Percentiles rank a stretch among this genome's conserved stretches.
Conservation (phyloP, 257 asterid species). For the Solanum gandarillasii region DNA sequence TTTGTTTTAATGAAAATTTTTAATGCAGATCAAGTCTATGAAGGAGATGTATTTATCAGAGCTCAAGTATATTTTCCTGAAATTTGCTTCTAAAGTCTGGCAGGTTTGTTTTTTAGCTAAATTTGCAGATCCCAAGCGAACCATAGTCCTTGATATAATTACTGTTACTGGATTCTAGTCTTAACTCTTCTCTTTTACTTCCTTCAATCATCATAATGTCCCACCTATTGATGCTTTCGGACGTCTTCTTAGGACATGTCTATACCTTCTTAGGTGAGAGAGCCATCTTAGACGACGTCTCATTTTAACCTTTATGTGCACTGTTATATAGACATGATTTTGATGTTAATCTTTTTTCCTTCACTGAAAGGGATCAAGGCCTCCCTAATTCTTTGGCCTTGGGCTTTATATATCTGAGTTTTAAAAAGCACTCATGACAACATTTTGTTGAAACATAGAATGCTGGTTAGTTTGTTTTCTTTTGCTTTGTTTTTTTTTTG, state of each 20-base stretch:
- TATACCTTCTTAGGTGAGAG: not conserved
- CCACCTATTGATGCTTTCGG: not conserved
- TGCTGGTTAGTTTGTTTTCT: not conserved
- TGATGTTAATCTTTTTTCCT: not conserved
- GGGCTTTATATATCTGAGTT: not conserved
- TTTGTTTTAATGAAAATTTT: not conserved
- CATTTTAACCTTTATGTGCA: not conserved
- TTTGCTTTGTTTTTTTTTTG: too few relatives aligned
- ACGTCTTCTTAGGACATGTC: not conserved
- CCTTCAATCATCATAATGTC: not conserved
- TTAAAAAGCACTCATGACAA: not conserved
- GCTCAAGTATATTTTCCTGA: slow-evolving; percentile 49
- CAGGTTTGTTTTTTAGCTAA: slow-evolving; percentile 22
- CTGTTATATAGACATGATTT: not conserved
- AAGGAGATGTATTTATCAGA: slow-evolving; percentile 52
- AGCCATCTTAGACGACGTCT: not conserved
- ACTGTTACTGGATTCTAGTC: not conserved
- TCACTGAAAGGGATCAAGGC: not conserved
- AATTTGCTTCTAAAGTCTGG: slow-evolving; percentile 52
- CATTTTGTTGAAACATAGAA: not conserved
- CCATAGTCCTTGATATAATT: not conserved
- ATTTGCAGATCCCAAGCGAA: not conserved
- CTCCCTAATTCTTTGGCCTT: not conserved
- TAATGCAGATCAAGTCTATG: slow-evolving; percentile 76
- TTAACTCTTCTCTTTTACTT: not conserved